Conservation (phyloP, 1,139 yeast genomes). For the Magnusiomyces magnusii region DNA sequence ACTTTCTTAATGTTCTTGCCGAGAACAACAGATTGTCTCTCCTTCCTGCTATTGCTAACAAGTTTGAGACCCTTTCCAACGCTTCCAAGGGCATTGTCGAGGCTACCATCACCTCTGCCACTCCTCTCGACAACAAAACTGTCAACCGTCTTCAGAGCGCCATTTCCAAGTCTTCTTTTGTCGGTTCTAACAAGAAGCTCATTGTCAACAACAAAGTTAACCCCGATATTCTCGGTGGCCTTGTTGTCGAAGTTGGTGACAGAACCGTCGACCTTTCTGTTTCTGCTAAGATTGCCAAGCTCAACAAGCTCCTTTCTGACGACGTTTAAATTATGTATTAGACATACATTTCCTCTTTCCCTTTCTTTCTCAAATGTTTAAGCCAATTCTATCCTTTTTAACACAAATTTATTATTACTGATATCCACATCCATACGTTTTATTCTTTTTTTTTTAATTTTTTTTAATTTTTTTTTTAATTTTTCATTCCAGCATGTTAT, state of each 20-base stretch:
- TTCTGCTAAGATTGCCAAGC: constrained; percentile 73
- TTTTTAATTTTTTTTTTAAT: too few species aligned
- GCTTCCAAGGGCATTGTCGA: constrained; percentile 84
- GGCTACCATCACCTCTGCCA: constrained; percentile 87
- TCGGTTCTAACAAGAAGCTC: constrained; percentile 80
- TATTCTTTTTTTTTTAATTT: too few species aligned
- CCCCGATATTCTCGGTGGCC: constrained; percentile 93
- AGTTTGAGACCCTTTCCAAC: constrained; percentile 72
- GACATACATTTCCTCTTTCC: background rate
- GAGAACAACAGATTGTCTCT: constrained; percentile 89
- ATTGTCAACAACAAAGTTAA: constrained; percentile 74
- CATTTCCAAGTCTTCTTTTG: constrained; percentile 67
- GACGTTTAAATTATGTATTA: constrained; percentile 12
- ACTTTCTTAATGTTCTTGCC: constrained; percentile 78
- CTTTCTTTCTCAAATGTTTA: background rate
- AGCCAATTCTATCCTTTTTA: background rate
- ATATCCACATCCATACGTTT: background rate
- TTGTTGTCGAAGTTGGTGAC: constrained; percentile 94
- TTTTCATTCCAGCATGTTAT: too few species aligned
- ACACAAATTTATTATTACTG: background rate
- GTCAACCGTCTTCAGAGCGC: constrained; percentile 75
- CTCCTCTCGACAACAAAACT: constrained; percentile 72
- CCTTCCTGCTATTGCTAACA: constrained; percentile 56
- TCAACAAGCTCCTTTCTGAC: constrained; percentile 82
- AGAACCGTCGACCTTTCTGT: constrained; percentile 92